Evolutionary conservation across 768 basidiomycete species (phyloP).

Genomic region (Leucocoprinus sp.): DNA sequence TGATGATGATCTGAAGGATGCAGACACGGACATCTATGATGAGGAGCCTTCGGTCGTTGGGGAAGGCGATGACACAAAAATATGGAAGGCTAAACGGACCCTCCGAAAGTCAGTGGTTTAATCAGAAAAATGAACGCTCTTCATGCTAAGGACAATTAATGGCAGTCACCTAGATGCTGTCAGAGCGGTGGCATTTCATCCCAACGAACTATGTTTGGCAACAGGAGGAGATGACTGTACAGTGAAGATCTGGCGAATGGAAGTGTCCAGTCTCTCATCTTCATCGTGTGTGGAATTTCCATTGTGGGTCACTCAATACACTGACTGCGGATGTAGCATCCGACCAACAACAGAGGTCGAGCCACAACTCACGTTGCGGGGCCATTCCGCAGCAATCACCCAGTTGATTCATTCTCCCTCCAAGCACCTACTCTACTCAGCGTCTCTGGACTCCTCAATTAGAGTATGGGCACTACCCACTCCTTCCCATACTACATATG

Average conservation of each 20-base stretch:
- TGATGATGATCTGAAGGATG: constrained; percentile 65
- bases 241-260: constrained; percentile 93
- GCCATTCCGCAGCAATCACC: constrained; percentile 88
- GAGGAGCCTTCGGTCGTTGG: constrained; percentile 58
- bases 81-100: constrained; percentile 83
- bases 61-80: constrained; percentile 61
- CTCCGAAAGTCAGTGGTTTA: constrained; percentile 70
- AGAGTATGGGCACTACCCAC: constrained; percentile 83
- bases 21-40: constrained; percentile 58
- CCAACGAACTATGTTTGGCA: constrained; percentile 76
- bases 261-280: constrained; percentile 65
- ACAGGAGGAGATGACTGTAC: constrained; percentile 94
- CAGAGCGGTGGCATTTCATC: constrained; percentile 84
- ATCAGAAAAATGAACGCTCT: constrained; percentile 13
- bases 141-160: constrained; percentile 12
- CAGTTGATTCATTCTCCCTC: constrained; percentile 73
- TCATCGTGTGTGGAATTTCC: constrained; percentile 52
- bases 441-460: constrained; percentile 89
- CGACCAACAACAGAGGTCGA: constrained; percentile 81
- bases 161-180: constrained; percentile 91
- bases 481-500: constrained; percentile 78
- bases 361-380: constrained; percentile 87
- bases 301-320: constrained; percentile 5
- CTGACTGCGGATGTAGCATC: constrained; percentile 33
- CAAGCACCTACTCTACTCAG: constrained; percentile 77